A percentile compares a stretch with the other conserved stretches of the same genome.
Evolutionary conservation across 2,329 filamentous ascomycete species (phyloP).

Genomic region (Thielaviopsis euricoi): DNA sequence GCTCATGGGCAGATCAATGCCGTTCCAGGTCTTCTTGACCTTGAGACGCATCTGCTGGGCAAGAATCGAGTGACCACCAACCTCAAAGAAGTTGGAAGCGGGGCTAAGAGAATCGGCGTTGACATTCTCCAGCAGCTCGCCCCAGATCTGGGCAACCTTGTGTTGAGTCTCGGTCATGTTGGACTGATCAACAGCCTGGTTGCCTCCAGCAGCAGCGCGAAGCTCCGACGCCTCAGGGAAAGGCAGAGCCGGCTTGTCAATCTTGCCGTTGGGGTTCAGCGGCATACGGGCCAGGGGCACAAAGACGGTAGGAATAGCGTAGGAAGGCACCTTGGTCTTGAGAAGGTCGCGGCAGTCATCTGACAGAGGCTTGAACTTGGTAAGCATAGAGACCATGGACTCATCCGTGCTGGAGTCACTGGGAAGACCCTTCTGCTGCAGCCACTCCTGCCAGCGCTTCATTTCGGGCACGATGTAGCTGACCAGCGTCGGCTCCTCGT

Average conservation of each 20-base stretch:
- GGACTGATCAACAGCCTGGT: conserved; percentile 31
- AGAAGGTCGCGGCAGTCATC: conserved; percentile 24
- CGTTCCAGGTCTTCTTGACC: conserved; percentile 17
- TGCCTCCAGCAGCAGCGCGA: conserved; percentile 9
- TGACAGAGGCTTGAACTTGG: conserved; percentile 20
- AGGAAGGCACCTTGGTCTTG: conserved; percentile 20
- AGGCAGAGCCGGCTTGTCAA: conserved; percentile 61
- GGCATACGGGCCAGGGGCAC: conserved; percentile 19
- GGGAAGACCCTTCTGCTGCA: conserved; percentile 20
- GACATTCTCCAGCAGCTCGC: conserved; percentile 13
- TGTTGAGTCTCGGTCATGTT: conserved; percentile 18
- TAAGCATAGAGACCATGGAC: conserved; percentile 20
- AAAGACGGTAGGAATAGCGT: conserved; percentile 21
- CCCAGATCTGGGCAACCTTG: conserved; percentile 12
- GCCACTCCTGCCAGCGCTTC: conserved; percentile 54
- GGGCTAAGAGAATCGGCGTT: conserved; percentile 14
- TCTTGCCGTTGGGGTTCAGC: conserved; percentile 55
- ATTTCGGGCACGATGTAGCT: conserved; percentile 81
- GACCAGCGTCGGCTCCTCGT: conserved; percentile 73
- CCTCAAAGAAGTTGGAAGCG: conserved; percentile 23
- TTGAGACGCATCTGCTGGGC: conserved; percentile 34
- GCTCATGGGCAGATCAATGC: conserved; percentile 19
- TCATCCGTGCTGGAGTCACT: conserved; percentile 10
- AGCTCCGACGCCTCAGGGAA: conserved; percentile 35
- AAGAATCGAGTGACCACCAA: conserved; percentile 30